Evolutionary conservation across 2,329 filamentous ascomycete genomes (phyloP), one percentile per base, ranked within the genome.

Genomic region (Penicillium frequentans): DNA sequence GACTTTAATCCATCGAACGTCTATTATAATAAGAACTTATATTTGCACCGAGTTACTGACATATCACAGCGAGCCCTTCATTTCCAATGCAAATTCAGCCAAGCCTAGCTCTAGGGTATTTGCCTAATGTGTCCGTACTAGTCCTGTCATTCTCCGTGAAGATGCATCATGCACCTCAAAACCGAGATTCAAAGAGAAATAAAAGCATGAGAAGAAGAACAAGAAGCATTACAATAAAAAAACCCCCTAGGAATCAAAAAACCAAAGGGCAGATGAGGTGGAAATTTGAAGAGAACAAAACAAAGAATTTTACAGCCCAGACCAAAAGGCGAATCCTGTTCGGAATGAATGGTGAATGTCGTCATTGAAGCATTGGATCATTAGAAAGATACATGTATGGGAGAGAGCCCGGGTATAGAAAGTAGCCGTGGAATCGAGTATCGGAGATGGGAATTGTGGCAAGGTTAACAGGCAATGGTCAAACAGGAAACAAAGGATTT

Each of bases 401-500:
- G 35, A 55, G 46, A 57, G 46, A 46, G 9, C 8, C 27, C 21
- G 24, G 37, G 19, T 10, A 21, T 29, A 35, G 19, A 43, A 19
- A 43, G 49, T 11, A 21, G 47, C 47, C 16, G 13, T 6, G 16
- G 44, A 29, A 29, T 29, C 27, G 10, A 5, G 43, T 13, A 23
- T 26, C 14, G 14, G n/a, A 46, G 37, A 5, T 23, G 42, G 43
- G 31, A 23, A 45, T 39, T 37, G 42, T 21, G 33, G 29, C 43
- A 23, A 48, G 54, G 47, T 52, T 47, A 44, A 26, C 27, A 27
- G 26, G 19, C 31, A 35, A 26, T 26, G 24, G 24, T 26, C 5
- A 7, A 26, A 26, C 24, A 50, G 44, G 31, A 46, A 53, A 49
- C 47, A 31, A 45, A 39, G 19, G 24, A 48, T 58, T 81, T 77